Percentiles rank a stretch among this genome's conserved stretches.
Conservation (phyloP, 805 yeast species). For the Saccharomycopsis selenospora region DNA sequence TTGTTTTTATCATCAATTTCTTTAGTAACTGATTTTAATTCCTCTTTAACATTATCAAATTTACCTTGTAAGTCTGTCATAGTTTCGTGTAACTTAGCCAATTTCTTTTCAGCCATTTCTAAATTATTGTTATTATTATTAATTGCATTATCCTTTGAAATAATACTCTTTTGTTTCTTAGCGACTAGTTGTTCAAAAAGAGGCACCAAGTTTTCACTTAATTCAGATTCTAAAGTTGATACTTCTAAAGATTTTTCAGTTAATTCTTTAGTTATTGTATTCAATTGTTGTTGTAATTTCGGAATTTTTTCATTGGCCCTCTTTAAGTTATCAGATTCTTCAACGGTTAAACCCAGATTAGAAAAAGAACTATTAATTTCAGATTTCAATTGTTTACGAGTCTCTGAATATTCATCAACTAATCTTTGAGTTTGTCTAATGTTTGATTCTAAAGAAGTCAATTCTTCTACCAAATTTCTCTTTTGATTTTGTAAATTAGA, state of each 20-base stretch:
- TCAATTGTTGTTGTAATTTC: conserved; percentile 34
- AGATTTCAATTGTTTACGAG: conserved; percentile 34
- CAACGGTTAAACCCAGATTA: conserved; percentile 40
- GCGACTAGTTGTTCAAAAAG: conserved; percentile 36
- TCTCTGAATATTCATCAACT: conserved; percentile 32
- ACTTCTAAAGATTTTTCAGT: conserved; percentile 41
- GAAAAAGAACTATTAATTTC: conserved; percentile 53
- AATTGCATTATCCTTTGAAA: conserved; percentile 19
- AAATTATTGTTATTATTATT: conserved; percentile 22
- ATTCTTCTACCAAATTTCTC: conserved; percentile 38
- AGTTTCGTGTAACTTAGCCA: conserved; percentile 22
- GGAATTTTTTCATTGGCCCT: conserved; percentile 33
- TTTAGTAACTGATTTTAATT: conserved; percentile 26
- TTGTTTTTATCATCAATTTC: conserved; percentile 26
- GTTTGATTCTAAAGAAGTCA: conserved; percentile 31
- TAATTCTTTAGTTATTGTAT: conserved; percentile 33
- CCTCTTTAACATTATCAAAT: conserved; percentile 27
- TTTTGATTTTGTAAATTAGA: conserved; percentile 37
- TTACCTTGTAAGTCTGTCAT: conserved; percentile 24
- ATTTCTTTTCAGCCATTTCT: conserved; percentile 21
- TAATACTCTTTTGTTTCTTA: conserved; percentile 23
- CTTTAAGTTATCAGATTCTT: conserved; percentile 40
- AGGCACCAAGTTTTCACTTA: conserved; percentile 52
- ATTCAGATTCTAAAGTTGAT: conserved; percentile 44
- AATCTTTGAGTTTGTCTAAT: conserved; percentile 30